Evolutionary conservation across 495 filamentous ascomycete genomes (phyloP), one percentile per base, ranked within the genome.

Genomic region (Lasiosphaeria hispida): DNA sequence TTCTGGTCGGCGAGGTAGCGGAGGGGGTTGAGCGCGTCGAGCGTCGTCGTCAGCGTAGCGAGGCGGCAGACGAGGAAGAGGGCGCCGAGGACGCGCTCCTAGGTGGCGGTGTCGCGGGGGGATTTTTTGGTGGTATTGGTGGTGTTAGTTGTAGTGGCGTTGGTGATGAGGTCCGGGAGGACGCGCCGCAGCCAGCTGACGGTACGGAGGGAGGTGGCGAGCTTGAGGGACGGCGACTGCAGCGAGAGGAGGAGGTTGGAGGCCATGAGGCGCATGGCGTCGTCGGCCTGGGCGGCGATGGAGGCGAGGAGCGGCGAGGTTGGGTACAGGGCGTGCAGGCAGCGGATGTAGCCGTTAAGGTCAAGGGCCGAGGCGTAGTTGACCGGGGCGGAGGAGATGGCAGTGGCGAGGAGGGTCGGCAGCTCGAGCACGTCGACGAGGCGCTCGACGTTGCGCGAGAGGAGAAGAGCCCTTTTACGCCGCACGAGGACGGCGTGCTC

Each of bases 401-500:
- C 69, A 10, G 86, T 83, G n/a, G 83, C 85, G 2, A 99, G 84
- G 36, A 97, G 75, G 2, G 89, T 88, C 3, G 95, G 95, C 15
- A 99, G 82, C 61, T 97, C 92, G 15, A 99, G 80, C 30, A 99
- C 87, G 67, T 97, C 93, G 15, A 92, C 87, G n/a, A 97, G 75
- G 49, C 92, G 80, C 64, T 97, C 93, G 15, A 96, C 86, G 66
- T 97, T 97, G 45, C 88, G 81, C 2, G 88, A 83, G 41, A 99
- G 80, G n/a, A 96, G 81, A 66, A 96, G 81, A 2, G 91, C 89
- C 69, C 87, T 88, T 62, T 88, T 89, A 57, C 94, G 84, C 40
- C 86, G 76, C 55, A 86, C 87, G 9, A 97, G 77, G 0, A 89
- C 75, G 4, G 83, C 80, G 63, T 71, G 78, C 67, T 95, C 94